Evolutionary conservation across 768 basidiomycete genomes (phyloP).

Genomic region (Tricholoma saponaceum): DNA sequence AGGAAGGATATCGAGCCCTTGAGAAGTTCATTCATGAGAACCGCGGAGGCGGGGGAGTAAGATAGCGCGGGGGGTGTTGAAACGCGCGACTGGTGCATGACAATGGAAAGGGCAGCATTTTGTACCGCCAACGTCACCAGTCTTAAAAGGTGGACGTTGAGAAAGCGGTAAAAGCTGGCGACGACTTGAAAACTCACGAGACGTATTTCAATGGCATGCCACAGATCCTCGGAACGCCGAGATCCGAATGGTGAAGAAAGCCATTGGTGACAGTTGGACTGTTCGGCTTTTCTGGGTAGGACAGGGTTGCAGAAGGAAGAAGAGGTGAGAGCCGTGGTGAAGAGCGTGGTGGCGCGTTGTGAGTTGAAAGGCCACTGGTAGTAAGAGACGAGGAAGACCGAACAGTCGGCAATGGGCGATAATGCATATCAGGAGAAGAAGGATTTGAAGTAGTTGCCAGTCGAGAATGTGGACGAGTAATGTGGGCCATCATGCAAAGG

Average conservation of each 20-base stretch:
- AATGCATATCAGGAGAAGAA: conserved; percentile 48
- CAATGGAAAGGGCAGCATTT: conserved; percentile 92
- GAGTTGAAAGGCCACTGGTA: conserved; percentile 24
- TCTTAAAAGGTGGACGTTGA: conserved; percentile 18
- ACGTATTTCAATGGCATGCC: conserved; percentile 79
- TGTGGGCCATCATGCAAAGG: conserved; percentile 13
- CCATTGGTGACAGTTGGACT: conserved; percentile 25
- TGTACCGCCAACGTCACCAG: conserved; percentile 88
- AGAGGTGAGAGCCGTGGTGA: conserved; percentile 49
- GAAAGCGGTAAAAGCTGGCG: not conserved
- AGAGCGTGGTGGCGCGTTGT: conserved; percentile 38
- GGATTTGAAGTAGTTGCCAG: conserved; percentile 13
- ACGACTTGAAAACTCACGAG: conserved; percentile 47
- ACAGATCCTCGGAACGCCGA: conserved; percentile 48
- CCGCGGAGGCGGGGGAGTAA: conserved; percentile 93
- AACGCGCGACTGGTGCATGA: conserved; percentile 98
- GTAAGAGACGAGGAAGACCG: conserved; percentile 49
- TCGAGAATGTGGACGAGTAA: conserved; percentile 9
- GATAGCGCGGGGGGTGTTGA: conserved; percentile 71
- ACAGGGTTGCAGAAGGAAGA: conserved; percentile 43
- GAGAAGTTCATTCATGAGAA: conserved; percentile 90
- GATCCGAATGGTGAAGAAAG: conserved; percentile 28
- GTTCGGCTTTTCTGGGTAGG: conserved; percentile 36
- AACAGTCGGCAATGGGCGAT: conserved; percentile 52
- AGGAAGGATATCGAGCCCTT: conserved; percentile 91